Conservation (phyloP, 2,329 filamentous ascomycete species). For the Colletotrichum sp. region DNA sequence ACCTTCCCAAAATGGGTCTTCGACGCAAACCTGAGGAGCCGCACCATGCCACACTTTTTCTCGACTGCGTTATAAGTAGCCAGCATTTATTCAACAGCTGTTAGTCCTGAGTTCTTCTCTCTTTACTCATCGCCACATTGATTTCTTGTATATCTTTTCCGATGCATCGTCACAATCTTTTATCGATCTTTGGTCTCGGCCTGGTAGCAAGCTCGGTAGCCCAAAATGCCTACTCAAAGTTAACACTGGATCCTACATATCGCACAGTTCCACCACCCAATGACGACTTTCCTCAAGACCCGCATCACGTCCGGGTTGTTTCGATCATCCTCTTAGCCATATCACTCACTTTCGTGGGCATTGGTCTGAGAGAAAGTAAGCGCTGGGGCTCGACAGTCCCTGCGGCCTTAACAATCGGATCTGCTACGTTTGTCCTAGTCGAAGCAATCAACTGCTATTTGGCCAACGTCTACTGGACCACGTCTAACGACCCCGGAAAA, state of each 20-base stretch:
- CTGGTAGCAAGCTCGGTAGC: not conserved
- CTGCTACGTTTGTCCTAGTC: not conserved
- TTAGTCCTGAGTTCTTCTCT: not conserved
- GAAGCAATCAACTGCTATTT: not conserved
- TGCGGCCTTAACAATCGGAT: not conserved
- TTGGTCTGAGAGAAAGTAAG: not conserved
- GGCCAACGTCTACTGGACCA: not conserved
- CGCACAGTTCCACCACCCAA: not conserved
- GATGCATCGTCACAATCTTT: not conserved
- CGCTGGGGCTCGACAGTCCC: not conserved
- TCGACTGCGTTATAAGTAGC: not conserved
- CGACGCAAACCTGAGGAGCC: not conserved
- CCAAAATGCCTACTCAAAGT: not conserved
- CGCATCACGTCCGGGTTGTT: not conserved
- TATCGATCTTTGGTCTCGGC: not conserved
- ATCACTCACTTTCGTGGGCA: not conserved
- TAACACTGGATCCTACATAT: not conserved
- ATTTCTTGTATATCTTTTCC: not conserved
- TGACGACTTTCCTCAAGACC: not conserved
- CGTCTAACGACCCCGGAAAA: not conserved
- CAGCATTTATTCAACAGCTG: not conserved
- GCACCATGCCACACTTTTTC: accelerated
- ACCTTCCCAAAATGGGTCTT: not conserved
- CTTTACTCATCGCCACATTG: not conserved
- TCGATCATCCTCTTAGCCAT: not conserved